Evolutionary conservation across 2,329 filamentous ascomycete genomes (phyloP), one percentile per base, ranked within the genome.

Genomic region (Arthrocladium fulminans): DNA sequence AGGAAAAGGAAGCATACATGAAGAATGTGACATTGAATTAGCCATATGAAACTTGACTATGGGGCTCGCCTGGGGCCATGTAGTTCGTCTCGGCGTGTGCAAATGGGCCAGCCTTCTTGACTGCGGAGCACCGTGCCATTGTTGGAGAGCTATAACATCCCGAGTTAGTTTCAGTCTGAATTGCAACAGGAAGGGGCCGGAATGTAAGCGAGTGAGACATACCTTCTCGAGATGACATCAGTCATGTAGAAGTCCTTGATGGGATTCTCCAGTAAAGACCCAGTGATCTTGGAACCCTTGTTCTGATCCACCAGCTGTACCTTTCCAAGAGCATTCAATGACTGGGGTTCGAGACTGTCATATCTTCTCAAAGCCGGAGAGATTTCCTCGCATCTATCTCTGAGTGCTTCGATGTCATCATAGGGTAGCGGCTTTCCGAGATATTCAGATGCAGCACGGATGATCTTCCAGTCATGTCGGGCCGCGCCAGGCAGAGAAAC

Each of bases 241-340:
- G 92, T 98, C 71, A 97, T 95, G 74, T 89, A 98, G 69, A 98
- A 98, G 74, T 98, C 87, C 61, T 95, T 83, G 60, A 98, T 87
- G 49, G 85, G 81, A 70, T 86, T 86, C 75, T 82, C 87, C 61
- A 98, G 76, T 24, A 86, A 80, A 59, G 76, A 70, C n/a, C 81
- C 82, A 34, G 73, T 83, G 34, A 74, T 83, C 69, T 86, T 84
- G 44, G 80, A 71, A 41, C 87, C 88, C 79, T 92, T 95, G 76
- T 97, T 97, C 70, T 94, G 86, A 64, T 97, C 92, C 46, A 95
- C 86, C 50, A 98, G 76, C 70, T 97, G 90, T 50, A 95, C 84
- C 76, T 89, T 96, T 79, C 86, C 88, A 61, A 97, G 72, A 54
- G 80, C 73, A 58, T 74, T 73, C 51, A 94, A 70, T 30, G 85